Conservation (phyloP, 495 filamentous ascomycete species). For the Aspergillus ellipticus region DNA sequence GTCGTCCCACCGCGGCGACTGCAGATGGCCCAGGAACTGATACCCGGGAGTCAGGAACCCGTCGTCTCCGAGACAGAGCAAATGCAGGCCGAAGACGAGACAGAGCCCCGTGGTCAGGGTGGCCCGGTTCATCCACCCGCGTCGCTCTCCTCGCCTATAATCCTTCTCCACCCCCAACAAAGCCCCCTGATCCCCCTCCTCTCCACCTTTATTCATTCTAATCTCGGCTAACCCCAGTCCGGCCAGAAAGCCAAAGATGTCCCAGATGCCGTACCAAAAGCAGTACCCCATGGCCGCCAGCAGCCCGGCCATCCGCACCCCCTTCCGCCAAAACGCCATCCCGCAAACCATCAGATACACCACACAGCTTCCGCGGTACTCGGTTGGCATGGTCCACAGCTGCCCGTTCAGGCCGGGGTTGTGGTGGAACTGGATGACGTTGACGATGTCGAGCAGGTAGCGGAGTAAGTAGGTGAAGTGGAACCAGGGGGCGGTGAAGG, state of each 20-base stretch:
- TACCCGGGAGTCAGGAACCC: slow-evolving; percentile 21
- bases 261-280: slow-evolving; percentile 33
- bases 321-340: slow-evolving; percentile 23
- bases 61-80: slow-evolving; percentile 26
- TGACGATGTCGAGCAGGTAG: slow-evolving; percentile 38
- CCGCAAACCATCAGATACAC: slow-evolving; percentile 36
- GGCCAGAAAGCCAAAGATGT: slow-evolving; percentile 31
- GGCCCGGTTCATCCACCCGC: not conserved
- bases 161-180: not conserved
- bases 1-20: slow-evolving; percentile 20
- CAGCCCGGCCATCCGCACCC: not conserved
- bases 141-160: not conserved
- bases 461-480: slow-evolving; percentile 17
- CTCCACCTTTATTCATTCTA: not conserved
- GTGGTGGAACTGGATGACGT: slow-evolving; percentile 20
- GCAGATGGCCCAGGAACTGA: slow-evolving; percentile 17
- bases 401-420: slow-evolving; percentile 26
- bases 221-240: slow-evolving; percentile 28
- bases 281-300: slow-evolving; percentile 18
- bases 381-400: slow-evolving; percentile 49
- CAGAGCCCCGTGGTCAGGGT: slow-evolving; percentile 1
- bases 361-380: slow-evolving; percentile 43
- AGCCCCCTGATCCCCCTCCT: not conserved
- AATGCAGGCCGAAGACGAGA: slow-evolving; percentile 19
- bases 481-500: slow-evolving; percentile 16